A percentile compares a stretch with the other conserved stretches of the same genome.
Evolutionary conservation across 805 yeast species (phyloP).

Genomic region (Wickerhamomyces bovis): DNA sequence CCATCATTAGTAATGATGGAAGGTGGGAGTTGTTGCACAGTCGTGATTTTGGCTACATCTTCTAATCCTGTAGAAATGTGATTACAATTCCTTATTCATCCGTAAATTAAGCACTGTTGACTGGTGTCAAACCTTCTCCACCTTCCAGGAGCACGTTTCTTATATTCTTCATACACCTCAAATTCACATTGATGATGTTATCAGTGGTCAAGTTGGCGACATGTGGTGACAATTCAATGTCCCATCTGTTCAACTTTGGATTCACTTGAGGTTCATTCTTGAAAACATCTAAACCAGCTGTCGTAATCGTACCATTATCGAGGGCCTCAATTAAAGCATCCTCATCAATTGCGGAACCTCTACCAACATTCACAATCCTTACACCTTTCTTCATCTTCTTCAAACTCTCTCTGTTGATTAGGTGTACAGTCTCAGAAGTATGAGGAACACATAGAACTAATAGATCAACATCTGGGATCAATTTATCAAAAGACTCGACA

Average conservation of each 20-base stretch:
- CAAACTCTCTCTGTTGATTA: constrained; percentile 46
- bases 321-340: constrained; percentile 57
- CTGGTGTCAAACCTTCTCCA: constrained; percentile 30
- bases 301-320: constrained; percentile 49
- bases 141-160: constrained; percentile 36
- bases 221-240: constrained; percentile 66
- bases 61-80: too few species aligned
- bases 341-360: constrained; percentile 67
- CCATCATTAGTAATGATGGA: neutral
- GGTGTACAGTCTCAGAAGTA: constrained; percentile 47
- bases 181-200: constrained; percentile 40
- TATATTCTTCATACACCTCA: constrained; percentile 48
- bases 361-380: constrained; percentile 66
- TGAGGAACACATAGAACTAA: constrained; percentile 66
- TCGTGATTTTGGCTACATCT: neutral
- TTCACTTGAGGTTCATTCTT: constrained; percentile 56
- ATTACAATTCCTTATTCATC: too few species aligned
- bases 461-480: constrained; percentile 42
- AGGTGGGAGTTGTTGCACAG: too few species aligned
- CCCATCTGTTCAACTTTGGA: constrained; percentile 47
- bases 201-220: constrained; percentile 60
- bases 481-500: constrained; percentile 38
- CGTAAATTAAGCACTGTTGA: neutral
- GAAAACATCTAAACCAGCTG: constrained; percentile 72
- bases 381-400: constrained; percentile 45